These are phyloP conservation scores for Psilocybe mexicana DNA, from an alignment of 1,284 basidiomycete genomes.

Conservation along the genomic window DNA sequence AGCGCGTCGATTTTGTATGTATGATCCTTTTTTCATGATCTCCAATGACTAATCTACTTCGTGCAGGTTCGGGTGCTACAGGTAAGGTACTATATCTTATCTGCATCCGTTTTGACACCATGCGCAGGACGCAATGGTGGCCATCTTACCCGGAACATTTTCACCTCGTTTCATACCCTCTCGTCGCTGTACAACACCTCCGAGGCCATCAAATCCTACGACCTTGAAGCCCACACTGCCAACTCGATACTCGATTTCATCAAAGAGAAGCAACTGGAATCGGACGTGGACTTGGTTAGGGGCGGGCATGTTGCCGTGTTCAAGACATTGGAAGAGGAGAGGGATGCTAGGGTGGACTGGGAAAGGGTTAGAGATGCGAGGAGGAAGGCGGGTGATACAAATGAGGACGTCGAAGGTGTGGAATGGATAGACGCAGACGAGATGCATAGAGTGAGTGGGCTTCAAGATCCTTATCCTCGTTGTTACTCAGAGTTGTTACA, in stretches of 20 bases:
- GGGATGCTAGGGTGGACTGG: slow-evolving; percentile 43
- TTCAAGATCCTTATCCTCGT: neutral
- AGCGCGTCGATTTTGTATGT: slow-evolving; percentile 77
- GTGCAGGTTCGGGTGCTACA: slow-evolving; percentile 76
- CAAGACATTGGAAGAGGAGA: slow-evolving; percentile 47
- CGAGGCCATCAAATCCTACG: slow-evolving; percentile 55
- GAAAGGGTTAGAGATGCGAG: slow-evolving; percentile 43
- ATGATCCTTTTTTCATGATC: neutral
- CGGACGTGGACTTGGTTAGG: slow-evolving; percentile 62
- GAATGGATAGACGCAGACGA: slow-evolving; percentile 50
- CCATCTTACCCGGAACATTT: slow-evolving; percentile 61
- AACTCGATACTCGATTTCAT: slow-evolving; percentile 52
- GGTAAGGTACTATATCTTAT: slow-evolving; percentile 39
- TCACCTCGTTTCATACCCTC: slow-evolving; percentile 45
- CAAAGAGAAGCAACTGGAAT: slow-evolving; percentile 40
- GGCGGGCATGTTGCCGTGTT: slow-evolving; percentile 58
- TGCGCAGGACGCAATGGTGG: slow-evolving; percentile 73
- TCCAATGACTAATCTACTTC: neutral
- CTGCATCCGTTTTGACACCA: neutral
- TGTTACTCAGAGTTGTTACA: slow-evolving; percentile 25
- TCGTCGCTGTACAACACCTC: slow-evolving; percentile 44
- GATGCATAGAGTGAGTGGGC: slow-evolving; percentile 44
- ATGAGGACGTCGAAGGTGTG: slow-evolving; percentile 29
- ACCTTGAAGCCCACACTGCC: slow-evolving; percentile 60
- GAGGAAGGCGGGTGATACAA: slow-evolving; percentile 1